Evolutionary conservation across 805 yeast genomes (phyloP).

Genomic region (Metschnikowia borealis): DNA sequence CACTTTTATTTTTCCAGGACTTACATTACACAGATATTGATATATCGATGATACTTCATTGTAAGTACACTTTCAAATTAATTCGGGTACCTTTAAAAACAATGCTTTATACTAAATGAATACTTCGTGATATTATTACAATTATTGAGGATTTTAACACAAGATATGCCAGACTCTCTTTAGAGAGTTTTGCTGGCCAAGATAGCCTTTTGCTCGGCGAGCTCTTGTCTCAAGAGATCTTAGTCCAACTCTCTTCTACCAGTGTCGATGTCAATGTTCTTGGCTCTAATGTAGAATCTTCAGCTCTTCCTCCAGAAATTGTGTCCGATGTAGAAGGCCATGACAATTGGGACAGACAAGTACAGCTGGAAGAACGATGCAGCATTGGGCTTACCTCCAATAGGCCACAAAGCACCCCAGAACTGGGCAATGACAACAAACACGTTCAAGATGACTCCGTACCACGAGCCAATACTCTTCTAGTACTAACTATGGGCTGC

Average conservation of each 20-base stretch:
- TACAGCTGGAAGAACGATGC: conserved; percentile 57
- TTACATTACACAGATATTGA: too few species aligned
- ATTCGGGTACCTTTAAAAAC: too few species aligned
- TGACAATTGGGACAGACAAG: conserved; percentile 59
- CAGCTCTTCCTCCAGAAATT: conserved; percentile 46
- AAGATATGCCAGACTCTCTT: conserved; percentile 54
- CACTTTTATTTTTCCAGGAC: too few species aligned
- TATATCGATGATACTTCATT: too few species aligned
- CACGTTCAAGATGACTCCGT: conserved; percentile 46
- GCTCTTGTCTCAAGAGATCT: conserved; percentile 39
- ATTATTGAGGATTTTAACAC: conserved; percentile 40
- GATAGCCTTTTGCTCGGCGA: conserved; percentile 52
- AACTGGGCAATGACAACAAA: conserved; percentile 56
- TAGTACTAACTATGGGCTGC: too few species aligned
- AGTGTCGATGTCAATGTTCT: conserved; percentile 34
- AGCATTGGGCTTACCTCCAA: conserved; percentile 31
- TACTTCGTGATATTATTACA: too few species aligned
- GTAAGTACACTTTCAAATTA: too few species aligned
- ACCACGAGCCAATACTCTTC: conserved; percentile 43
- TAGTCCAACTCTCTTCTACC: conserved; percentile 38
- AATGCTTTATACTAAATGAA: too few species aligned
- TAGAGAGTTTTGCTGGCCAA: conserved; percentile 44
- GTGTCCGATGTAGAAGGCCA: conserved; percentile 55
- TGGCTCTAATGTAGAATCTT: conserved; percentile 27
- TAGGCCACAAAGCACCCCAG: conserved; percentile 63